Conservation (phyloP, 371 early-diverging fungal species). For the Mucor piriformis region DNA sequence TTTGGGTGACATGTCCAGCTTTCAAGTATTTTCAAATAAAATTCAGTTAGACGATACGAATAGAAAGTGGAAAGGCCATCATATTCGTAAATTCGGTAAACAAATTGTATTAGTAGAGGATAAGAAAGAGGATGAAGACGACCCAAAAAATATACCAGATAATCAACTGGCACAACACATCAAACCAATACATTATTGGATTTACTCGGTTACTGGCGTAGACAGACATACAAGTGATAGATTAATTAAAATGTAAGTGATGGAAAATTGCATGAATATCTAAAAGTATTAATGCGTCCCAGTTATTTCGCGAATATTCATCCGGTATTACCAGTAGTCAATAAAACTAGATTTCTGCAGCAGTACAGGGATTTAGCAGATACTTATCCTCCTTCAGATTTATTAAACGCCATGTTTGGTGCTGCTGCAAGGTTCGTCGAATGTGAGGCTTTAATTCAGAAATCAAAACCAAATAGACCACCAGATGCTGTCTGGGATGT, state of each 20-base stretch:
- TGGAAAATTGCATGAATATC: background rate
- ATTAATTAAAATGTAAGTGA: slow-evolving; percentile 42
- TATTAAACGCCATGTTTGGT: slow-evolving; percentile 54
- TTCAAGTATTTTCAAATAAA: slow-evolving; percentile 48
- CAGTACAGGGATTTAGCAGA: slow-evolving; percentile 48
- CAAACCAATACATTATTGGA: slow-evolving; percentile 38
- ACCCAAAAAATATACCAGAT: slow-evolving; percentile 2
- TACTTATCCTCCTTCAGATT: slow-evolving; percentile 39
- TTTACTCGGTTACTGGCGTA: slow-evolving; percentile 21
- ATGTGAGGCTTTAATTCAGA: slow-evolving; percentile 31
- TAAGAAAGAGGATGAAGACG: slow-evolving; percentile 14
- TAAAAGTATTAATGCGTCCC: background rate
- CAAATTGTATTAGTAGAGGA: slow-evolving; percentile 42
- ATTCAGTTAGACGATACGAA: slow-evolving; percentile 34
- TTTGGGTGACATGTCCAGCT: slow-evolving; percentile 46
- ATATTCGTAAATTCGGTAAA: slow-evolving; percentile 44
- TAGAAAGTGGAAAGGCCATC: slow-evolving; percentile 38
- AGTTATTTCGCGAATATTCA: slow-evolving; percentile 54
- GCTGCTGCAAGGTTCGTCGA: slow-evolving; percentile 53
- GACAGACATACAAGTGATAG: slow-evolving; percentile 44
- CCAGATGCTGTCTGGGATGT: slow-evolving; percentile 46
- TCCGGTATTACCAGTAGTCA: slow-evolving; percentile 50
- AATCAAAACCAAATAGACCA: slow-evolving; percentile 21
- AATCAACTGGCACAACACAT: slow-evolving; percentile 10
- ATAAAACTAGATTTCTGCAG: slow-evolving; percentile 42